Evolutionary conservation across 306 rosid genomes (phyloP).

Genomic region (Cajanus cajan): DNA sequence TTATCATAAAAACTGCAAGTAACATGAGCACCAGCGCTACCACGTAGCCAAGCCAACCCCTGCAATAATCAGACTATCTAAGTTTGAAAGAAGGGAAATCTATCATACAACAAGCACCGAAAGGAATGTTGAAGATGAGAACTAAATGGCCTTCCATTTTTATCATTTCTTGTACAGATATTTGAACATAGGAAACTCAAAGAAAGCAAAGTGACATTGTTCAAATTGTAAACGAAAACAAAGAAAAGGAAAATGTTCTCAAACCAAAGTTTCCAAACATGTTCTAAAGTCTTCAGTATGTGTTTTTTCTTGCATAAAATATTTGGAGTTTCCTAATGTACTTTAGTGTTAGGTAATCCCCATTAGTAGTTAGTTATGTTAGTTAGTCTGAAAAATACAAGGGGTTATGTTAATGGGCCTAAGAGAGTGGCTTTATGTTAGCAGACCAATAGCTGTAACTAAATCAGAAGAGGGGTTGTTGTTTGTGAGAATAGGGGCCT

Average conservation of each 20-base stretch:
- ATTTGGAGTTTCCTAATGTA: not conserved
- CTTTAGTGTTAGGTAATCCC: not conserved
- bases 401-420: no score
- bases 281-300: not conserved
- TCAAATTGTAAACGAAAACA: not conserved
- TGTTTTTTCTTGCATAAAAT: not conserved
- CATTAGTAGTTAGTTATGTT: no score
- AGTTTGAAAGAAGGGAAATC: not conserved
- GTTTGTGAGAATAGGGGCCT: no score
- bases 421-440: no score
- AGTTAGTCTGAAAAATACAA: no score
- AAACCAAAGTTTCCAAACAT: not conserved
- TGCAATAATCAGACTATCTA: constrained; percentile 37
- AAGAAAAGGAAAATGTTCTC: not conserved
- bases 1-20: constrained; percentile 65
- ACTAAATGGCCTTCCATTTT: not conserved
- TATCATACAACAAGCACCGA: not conserved
- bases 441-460: no score
- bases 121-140: not conserved
- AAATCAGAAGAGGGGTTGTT: no score
- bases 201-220: not conserved
- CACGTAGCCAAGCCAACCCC: constrained; percentile 84
- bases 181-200: not conserved
- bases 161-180: not conserved
- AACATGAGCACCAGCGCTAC: constrained; percentile 50